Conservation (phyloP, 768 basidiomycete genomes). For the Gloeophyllum trabeum region DNA sequence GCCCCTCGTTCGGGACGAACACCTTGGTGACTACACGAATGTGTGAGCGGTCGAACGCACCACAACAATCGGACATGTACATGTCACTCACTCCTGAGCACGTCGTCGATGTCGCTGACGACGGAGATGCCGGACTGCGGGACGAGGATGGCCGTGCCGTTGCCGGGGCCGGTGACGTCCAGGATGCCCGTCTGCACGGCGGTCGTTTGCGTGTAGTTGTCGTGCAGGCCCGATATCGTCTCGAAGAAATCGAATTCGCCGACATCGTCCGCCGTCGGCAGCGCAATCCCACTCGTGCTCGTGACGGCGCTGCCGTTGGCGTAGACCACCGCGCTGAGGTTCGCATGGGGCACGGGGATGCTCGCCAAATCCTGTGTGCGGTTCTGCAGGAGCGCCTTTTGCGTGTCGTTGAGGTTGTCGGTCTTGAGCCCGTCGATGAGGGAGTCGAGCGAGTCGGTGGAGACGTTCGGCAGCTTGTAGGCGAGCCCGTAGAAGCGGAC, state of each 20-base stretch:
- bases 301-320: conserved; percentile 11
- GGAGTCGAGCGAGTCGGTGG: conserved; percentile 9
- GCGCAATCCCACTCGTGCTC: conserved; percentile 9
- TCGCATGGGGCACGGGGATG: conserved; percentile 10
- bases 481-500: conserved; percentile 14
- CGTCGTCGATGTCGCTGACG: conserved; percentile 23
- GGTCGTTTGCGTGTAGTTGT: conserved; percentile 4
- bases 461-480: conserved; percentile 12
- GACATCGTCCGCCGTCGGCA: conserved; percentile 10
- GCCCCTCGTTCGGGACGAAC: conserved; percentile 19
- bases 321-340: conserved; percentile 9
- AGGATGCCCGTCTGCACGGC: conserved; percentile 9
- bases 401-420: conserved; percentile 8
- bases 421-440: conserved; percentile 11
- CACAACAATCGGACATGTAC: too few species aligned
- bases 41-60: too few species aligned
- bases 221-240: conserved; percentile 7
- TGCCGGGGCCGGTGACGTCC: conserved; percentile 13
- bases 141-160: conserved; percentile 19
- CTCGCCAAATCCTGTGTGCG: conserved; percentile 13
- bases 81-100: too few species aligned
- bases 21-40: conserved; percentile 23
- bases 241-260: conserved; percentile 14
- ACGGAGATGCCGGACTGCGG: conserved; percentile 17
- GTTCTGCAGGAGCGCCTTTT: conserved; percentile 10